phyloP scores from a whole-genome alignment of 108 stramenopile genomes.

The Pseudonitzschia multiseries region DNA sequence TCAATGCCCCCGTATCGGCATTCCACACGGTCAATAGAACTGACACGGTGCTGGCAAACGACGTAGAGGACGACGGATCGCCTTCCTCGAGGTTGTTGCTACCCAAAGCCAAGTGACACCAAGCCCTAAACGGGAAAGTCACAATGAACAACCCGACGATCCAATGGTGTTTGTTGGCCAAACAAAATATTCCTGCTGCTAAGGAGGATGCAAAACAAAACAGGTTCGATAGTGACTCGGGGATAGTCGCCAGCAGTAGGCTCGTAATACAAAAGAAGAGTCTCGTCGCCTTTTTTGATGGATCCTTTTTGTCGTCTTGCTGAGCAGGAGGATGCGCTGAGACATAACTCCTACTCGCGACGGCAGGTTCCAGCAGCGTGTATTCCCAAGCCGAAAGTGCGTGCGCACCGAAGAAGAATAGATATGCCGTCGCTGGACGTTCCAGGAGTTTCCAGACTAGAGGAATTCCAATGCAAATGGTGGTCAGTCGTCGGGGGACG shows the following conservation, averaged over 20 bases:
- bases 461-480: constrained; percentile 74
- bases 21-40: constrained; percentile 80
- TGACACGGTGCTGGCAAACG: constrained; percentile 49
- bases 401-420: constrained; percentile 63
- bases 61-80: not conserved
- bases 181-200: constrained; percentile 16
- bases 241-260: constrained; percentile 25
- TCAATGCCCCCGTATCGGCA: constrained; percentile 76
- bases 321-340: not conserved
- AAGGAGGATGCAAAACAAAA: constrained; percentile 16
- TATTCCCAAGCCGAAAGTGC: constrained; percentile 24
- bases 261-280: constrained; percentile 26
- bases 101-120: constrained; percentile 29
- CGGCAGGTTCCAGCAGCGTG: constrained; percentile 27
- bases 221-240: not conserved
- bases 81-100: not conserved
- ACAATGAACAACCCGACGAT: constrained; percentile 57
- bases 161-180: constrained; percentile 45
- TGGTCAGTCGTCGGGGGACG: constrained; percentile 68
- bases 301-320: constrained; percentile 2
- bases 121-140: constrained; percentile 64
- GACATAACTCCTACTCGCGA: not conserved
- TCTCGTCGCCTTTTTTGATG: constrained; percentile 7
- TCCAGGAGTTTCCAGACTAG: constrained; percentile 52
- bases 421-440: constrained; percentile 30